These are phyloP conservation scores for Dacryopinax primogenitus DNA, from an alignment of 768 basidiomycete species.

Conservation along the genomic window DNA sequence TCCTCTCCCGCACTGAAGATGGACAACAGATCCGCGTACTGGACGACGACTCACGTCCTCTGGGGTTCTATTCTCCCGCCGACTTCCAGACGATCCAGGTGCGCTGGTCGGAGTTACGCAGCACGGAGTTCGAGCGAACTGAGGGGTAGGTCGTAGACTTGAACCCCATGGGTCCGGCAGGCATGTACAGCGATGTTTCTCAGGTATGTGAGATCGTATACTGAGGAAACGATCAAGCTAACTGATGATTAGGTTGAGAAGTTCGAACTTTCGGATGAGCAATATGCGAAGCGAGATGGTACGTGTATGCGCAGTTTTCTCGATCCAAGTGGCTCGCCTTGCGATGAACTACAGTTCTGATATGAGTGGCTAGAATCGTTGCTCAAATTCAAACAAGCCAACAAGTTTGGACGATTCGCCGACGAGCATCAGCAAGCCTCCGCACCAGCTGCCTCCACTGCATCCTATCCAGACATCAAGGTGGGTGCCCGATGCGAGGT, in stretches of 20 bases:
- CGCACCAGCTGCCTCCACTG: conserved; percentile 23
- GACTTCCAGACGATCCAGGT: conserved; percentile 79
- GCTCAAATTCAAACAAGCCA: conserved; percentile 69
- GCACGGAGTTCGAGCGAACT: background rate
- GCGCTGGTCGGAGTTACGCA: conserved; percentile 18
- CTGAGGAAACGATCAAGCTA: background rate
- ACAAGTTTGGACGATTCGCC: conserved; percentile 84
- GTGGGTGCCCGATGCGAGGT: conserved; percentile 75
- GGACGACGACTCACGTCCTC: conserved; percentile 49
- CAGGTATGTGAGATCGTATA: conserved; percentile 60
- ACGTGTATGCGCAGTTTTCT: conserved; percentile 12
- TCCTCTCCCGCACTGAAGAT: conserved; percentile 46
- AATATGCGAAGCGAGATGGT: conserved; percentile 75
- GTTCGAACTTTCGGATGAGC: conserved; percentile 72
- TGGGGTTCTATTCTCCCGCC: conserved; percentile 61
- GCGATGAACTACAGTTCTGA: background rate
- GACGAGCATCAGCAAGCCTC: conserved; percentile 29
- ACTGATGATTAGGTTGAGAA: conserved; percentile 63
- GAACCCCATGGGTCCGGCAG: background rate
- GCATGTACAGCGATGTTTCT: conserved; percentile 56
- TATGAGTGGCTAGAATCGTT: conserved; percentile 55
- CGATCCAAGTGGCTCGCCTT: background rate
- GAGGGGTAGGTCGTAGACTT: background rate
- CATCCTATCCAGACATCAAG: conserved; percentile 35
- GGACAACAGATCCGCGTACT: conserved; percentile 39